These are phyloP conservation scores for Stemphylium lycopersici DNA, from an alignment of 2,329 filamentous ascomycete species.

Conservation along the genomic window DNA sequence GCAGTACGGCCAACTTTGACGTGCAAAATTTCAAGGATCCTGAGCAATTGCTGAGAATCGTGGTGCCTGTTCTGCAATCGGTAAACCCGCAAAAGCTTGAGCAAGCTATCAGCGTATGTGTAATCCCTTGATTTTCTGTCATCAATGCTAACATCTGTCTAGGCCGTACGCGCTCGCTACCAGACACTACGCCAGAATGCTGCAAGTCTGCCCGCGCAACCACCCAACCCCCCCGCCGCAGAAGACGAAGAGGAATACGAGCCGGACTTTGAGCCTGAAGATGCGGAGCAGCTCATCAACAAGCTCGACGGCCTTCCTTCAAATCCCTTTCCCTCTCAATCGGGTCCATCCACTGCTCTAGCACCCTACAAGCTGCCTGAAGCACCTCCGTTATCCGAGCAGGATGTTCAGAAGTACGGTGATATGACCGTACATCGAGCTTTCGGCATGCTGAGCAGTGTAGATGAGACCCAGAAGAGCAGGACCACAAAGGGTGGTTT, in stretches of 20 bases:
- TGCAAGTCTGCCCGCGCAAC: conserved; percentile 30
- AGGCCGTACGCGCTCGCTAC: conserved; percentile 52
- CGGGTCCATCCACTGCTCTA: conserved; percentile 51
- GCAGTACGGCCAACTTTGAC: conserved; percentile 78
- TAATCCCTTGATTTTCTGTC: not conserved
- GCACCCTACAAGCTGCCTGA: conserved; percentile 80
- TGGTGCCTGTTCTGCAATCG: conserved; percentile 76
- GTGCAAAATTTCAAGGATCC: conserved; percentile 75
- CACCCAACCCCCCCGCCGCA: conserved; percentile 49
- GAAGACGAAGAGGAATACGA: conserved; percentile 94
- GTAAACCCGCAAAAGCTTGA: conserved; percentile 72
- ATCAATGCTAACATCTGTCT: conserved; percentile 22
- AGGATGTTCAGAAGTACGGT: conserved; percentile 75
- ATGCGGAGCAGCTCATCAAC: conserved; percentile 77
- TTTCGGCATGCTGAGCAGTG: conserved; percentile 74
- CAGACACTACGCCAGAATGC: conserved; percentile 45
- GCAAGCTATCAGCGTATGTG: conserved; percentile 73
- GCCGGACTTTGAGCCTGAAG: conserved; percentile 81
- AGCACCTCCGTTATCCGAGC: conserved; percentile 73
- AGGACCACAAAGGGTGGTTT: conserved; percentile 70
- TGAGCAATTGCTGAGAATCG: conserved; percentile 78
- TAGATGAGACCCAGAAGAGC: conserved; percentile 67
- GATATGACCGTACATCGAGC: conserved; percentile 77
- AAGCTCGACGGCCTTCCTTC: conserved; percentile 74
- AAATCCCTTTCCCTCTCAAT: conserved; percentile 57